Evolutionary conservation across 345 rosid genomes (phyloP).

Genomic region (Dipteronia dyeriana): DNA sequence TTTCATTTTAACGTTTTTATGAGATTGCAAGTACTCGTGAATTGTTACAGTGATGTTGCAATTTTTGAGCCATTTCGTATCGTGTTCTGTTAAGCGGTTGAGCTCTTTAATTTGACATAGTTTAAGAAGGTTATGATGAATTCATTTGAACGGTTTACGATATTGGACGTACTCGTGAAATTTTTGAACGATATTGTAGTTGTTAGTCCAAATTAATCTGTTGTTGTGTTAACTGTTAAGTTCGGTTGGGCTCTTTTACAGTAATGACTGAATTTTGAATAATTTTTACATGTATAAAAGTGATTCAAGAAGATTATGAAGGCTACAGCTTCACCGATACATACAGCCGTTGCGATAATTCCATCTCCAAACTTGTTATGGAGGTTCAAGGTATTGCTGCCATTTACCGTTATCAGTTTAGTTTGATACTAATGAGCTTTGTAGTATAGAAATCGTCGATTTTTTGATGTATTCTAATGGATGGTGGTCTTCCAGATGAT

Average conservation of each 20-base stretch:
- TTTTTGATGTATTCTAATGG: background rate
- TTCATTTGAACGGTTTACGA: background rate
- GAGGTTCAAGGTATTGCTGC: constrained; percentile 79
- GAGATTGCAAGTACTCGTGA: too few relatives aligned
- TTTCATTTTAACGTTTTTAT: too few relatives aligned
- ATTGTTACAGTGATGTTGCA: too few relatives aligned
- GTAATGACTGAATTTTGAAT: background rate
- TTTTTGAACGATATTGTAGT: background rate
- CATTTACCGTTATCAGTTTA: background rate
- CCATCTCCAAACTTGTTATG: constrained; percentile 83
- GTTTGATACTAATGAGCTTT: background rate
- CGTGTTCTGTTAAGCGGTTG: too few relatives aligned
- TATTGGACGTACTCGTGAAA: background rate
- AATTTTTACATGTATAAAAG: constrained; percentile 20
- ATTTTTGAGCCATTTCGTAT: too few relatives aligned
- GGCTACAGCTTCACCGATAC: constrained; percentile 46
- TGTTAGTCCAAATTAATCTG: background rate
- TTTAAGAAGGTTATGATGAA: too few relatives aligned
- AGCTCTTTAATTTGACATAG: too few relatives aligned
- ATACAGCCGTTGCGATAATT: constrained; percentile 48
- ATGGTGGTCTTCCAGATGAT: constrained; percentile 52
- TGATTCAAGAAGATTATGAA: constrained; percentile 51
- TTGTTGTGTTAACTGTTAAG: background rate
- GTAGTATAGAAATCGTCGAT: background rate
- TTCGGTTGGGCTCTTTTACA: background rate